phyloP scores from a whole-genome alignment of 257 asterid genomes.

The Fraxinus excelsior region DNA sequence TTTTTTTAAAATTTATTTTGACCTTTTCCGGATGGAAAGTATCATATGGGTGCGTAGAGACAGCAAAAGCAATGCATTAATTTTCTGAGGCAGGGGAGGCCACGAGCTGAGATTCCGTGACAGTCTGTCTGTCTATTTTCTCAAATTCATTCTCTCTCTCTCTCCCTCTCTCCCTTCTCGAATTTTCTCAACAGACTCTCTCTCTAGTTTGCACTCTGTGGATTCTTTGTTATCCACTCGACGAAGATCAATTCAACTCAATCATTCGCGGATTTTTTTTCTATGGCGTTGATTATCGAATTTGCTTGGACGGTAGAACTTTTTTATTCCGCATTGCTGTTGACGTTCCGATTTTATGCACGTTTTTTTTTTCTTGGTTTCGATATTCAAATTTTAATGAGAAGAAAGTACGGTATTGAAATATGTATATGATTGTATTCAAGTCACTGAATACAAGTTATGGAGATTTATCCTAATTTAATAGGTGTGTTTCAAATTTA shows the following conservation, averaged over 20 bases:
- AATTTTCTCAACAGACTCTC: background rate
- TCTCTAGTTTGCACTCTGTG: background rate
- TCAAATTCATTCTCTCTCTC: background rate
- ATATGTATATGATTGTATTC: background rate
- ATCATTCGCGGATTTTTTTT: background rate
- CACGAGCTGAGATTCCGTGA: conserved; percentile 50
- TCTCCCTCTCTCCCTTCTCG: background rate
- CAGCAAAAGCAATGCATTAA: background rate
- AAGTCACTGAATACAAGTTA: background rate
- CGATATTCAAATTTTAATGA: background rate
- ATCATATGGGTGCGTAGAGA: background rate
- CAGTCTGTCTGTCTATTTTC: conserved; percentile 28
- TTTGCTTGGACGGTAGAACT: conserved; percentile 52
- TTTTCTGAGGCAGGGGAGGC: background rate
- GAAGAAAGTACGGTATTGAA: background rate
- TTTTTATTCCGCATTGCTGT: conserved; percentile 5
- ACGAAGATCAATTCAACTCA: background rate
- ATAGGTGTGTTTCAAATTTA: background rate
- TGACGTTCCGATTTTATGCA: background rate
- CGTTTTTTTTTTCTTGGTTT: background rate
- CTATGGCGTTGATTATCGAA: conserved; percentile 44
- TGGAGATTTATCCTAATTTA: background rate
- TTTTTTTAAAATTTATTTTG: too few species aligned
- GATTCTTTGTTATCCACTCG: background rate
- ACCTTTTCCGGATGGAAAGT: too few species aligned